These are phyloP conservation scores for Talaromyces sp. DNA, from an alignment of 2,329 filamentous ascomycete species.

Conservation along the genomic window DNA sequence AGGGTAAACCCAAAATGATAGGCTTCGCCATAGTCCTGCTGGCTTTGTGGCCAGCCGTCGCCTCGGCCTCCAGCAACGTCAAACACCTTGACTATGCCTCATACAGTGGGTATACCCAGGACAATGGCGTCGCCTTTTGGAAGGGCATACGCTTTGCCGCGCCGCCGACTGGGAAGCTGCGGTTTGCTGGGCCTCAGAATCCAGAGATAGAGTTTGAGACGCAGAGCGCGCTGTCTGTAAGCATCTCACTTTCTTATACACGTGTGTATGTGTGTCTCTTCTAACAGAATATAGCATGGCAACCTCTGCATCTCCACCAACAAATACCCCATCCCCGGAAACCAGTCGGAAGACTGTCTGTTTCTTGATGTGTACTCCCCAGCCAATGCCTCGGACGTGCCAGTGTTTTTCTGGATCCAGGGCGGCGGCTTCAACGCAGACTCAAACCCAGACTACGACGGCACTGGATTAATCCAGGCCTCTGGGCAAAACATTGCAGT, in stretches of 20 bases:
- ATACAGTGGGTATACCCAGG: slow-evolving; percentile 55
- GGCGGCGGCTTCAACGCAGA: slow-evolving; percentile 60
- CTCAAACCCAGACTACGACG: slow-evolving; percentile 58
- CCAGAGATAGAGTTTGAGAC: slow-evolving; percentile 46
- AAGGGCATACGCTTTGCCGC: slow-evolving; percentile 71
- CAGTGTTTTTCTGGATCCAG: slow-evolving; percentile 61
- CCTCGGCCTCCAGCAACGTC: not conserved
- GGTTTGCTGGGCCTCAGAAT: slow-evolving; percentile 65
- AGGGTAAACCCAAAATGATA: not conserved
- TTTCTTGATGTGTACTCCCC: slow-evolving; percentile 41
- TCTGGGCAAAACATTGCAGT: slow-evolving; percentile 22
- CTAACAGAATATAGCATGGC: slow-evolving; percentile 29
- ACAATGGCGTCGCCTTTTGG: slow-evolving; percentile 64
- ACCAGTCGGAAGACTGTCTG: slow-evolving; percentile 42
- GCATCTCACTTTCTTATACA: not conserved
- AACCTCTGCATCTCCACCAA: slow-evolving; percentile 63
- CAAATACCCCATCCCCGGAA: slow-evolving; percentile 56
- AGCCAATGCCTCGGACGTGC: slow-evolving; percentile 41
- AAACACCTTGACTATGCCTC: slow-evolving; percentile 56
- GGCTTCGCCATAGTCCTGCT: not conserved
- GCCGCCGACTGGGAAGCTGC: slow-evolving; percentile 59
- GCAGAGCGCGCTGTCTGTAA: slow-evolving; percentile 42
- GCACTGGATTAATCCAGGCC: slow-evolving; percentile 56
- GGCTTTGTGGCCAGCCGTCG: not conserved
- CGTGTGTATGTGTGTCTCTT: not conserved